These are phyloP conservation scores for Globisporangium recalcitrans DNA, from an alignment of 352 stramenopile species.

Conservation along the genomic window DNA sequence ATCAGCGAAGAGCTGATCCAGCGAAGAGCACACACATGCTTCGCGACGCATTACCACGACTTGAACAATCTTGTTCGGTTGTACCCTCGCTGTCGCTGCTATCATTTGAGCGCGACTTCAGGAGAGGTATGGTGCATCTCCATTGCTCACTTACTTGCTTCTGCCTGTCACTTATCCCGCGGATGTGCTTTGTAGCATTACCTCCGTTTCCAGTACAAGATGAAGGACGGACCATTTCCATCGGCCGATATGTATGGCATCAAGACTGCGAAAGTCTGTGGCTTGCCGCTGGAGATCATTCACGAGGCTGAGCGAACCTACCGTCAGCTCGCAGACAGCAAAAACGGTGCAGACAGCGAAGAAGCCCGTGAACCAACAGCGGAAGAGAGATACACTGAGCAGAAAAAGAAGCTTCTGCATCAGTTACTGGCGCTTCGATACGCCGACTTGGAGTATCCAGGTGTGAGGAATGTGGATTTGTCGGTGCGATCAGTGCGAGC, in stretches of 20 bases:
- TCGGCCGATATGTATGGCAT: constrained; percentile 75
- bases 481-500: background rate
- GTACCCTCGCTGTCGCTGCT: constrained; percentile 64
- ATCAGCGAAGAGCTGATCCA: constrained; percentile 80
- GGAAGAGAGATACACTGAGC: constrained; percentile 24
- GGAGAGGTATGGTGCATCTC: constrained; percentile 30
- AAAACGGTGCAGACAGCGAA: constrained; percentile 18
- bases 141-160: background rate
- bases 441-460: constrained; percentile 46
- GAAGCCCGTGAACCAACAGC: constrained; percentile 11
- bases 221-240: constrained; percentile 63
- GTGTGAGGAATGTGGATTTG: constrained; percentile 19
- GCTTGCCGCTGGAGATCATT: constrained; percentile 59
- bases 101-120: constrained; percentile 53
- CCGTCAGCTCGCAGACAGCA: constrained; percentile 20
- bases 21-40: constrained; percentile 72
- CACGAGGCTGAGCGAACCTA: constrained; percentile 50
- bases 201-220: constrained; percentile 51
- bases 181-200: constrained; percentile 37
- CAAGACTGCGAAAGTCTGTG: constrained; percentile 67
- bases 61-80: constrained; percentile 57
- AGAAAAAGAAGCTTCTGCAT: constrained; percentile 49
- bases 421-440: constrained; percentile 69
- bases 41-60: constrained; percentile 88
- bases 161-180: background rate